Conservation (phyloP, 805 yeast genomes). For the Teunomyces stri region DNA sequence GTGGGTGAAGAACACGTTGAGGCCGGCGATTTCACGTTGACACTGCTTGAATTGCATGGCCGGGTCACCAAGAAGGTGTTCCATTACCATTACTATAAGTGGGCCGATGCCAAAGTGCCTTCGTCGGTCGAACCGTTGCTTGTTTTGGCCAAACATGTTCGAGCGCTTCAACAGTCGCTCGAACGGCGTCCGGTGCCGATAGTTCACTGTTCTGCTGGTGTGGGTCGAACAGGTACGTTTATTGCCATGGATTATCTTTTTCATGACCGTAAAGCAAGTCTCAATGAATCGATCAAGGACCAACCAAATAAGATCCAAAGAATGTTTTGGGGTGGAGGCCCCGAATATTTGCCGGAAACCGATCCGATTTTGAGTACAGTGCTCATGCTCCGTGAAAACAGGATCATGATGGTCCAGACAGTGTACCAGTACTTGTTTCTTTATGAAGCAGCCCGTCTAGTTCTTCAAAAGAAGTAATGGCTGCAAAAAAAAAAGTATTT, state of each 20-base stretch:
- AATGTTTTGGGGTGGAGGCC: no score
- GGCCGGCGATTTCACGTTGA: slow-evolving; percentile 22
- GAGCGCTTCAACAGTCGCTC: slow-evolving; percentile 7
- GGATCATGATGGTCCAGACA: slow-evolving; percentile 48
- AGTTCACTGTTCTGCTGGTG: slow-evolving; percentile 91
- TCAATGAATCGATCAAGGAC: neutral
- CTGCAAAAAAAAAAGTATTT: neutral
- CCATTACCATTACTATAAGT: slow-evolving; percentile 41
- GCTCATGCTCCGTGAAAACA: slow-evolving; percentile 29
- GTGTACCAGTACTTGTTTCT: slow-evolving; percentile 34
- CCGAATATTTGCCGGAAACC: no score
- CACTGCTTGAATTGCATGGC: slow-evolving; percentile 24
- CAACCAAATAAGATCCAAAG: no score
- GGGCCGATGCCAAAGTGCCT: slow-evolving; percentile 48
- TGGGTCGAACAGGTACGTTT: slow-evolving; percentile 74
- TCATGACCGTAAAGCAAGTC: slow-evolving; percentile 12
- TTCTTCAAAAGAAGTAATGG: neutral
- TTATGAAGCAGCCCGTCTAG: slow-evolving; percentile 24
- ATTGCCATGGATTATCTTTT: slow-evolving; percentile 36
- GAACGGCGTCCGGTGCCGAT: slow-evolving; percentile 17
- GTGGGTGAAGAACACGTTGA: slow-evolving; percentile 14
- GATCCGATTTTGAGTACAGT: no score
- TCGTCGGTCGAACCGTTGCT: slow-evolving; percentile 28
- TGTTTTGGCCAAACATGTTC: slow-evolving; percentile 17
- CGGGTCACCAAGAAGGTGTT: slow-evolving; percentile 23